Conservation (phyloP, 371 early-diverging fungal species). For the Batrachochytrium dendrobatidis region DNA sequence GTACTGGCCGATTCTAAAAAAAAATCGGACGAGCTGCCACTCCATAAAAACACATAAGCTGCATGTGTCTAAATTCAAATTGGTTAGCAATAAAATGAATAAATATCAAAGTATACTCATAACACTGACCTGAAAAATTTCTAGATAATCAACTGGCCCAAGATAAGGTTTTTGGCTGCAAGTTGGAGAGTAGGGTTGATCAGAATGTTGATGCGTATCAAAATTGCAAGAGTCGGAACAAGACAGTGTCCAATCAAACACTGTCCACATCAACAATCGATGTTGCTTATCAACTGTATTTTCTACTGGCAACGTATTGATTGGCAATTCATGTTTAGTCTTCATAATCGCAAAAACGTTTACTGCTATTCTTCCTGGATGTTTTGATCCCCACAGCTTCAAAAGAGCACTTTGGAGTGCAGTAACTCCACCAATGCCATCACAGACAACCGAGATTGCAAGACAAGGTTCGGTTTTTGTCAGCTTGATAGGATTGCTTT, state of each 20-base stretch:
- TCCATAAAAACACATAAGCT: background rate
- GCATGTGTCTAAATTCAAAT: background rate
- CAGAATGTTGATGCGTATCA: too few relatives aligned
- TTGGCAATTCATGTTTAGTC: background rate
- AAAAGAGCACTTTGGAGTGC: background rate
- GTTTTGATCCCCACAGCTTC: background rate
- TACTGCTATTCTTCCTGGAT: background rate
- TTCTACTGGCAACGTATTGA: too few relatives aligned
- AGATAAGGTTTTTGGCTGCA: background rate
- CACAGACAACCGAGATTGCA: background rate
- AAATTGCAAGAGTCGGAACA: background rate
- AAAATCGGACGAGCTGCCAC: background rate
- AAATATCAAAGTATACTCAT: background rate
- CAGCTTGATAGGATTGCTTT: slow-evolving; percentile 11
- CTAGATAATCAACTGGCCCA: background rate
- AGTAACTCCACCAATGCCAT: background rate
- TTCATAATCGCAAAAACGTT: background rate
- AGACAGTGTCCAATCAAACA: background rate
- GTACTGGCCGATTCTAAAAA: background rate
- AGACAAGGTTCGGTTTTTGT: background rate
- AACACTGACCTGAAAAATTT: background rate
- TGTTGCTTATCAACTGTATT: too few relatives aligned
- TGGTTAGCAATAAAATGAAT: background rate
- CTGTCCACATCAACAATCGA: background rate
- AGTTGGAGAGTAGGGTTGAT: too few relatives aligned